A percentile compares a stretch with the other conserved stretches of the same genome.
Evolutionary conservation across 768 basidiomycete genomes (phyloP).

Genomic region (Russula compacta): DNA sequence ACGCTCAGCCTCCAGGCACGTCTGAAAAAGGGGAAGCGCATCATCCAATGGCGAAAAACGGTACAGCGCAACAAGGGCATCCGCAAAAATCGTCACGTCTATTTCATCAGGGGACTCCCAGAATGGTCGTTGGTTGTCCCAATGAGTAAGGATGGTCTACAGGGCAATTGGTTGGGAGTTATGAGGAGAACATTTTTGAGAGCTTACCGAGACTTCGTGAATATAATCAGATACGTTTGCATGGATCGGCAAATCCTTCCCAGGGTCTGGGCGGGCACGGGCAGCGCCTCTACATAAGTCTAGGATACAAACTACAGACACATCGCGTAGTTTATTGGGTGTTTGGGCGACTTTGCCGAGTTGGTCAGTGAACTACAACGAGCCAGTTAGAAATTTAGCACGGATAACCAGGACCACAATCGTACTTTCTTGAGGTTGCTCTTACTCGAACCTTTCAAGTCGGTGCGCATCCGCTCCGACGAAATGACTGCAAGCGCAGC

Average conservation of each 20-base stretch:
- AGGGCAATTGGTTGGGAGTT: constrained; percentile 21
- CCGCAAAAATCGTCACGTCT: constrained; percentile 68
- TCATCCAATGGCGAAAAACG: constrained; percentile 61
- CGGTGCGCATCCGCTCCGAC: constrained; percentile 51
- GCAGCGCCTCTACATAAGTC: constrained; percentile 71
- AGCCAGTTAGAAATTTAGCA: not conserved
- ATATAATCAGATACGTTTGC: constrained; percentile 64
- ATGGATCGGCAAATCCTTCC: constrained; percentile 54
- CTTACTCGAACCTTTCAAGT: constrained; percentile 27
- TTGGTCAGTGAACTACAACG: constrained; percentile 51
- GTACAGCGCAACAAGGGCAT: constrained; percentile 64
- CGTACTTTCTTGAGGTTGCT: constrained; percentile 20
- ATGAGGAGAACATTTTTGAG: not conserved
- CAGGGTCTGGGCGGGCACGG: constrained; percentile 30
- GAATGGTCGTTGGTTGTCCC: constrained; percentile 40
- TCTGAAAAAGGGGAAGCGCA: constrained; percentile 47
- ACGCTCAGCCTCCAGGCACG: constrained; percentile 65
- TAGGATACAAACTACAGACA: constrained; percentile 61
- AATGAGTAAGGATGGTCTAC: constrained; percentile 27
- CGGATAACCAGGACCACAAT: not conserved
- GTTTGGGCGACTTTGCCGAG: constrained; percentile 38
- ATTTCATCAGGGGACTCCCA: constrained; percentile 64
- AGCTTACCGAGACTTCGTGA: constrained; percentile 66
- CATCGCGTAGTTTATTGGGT: constrained; percentile 51
- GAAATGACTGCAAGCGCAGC: constrained; percentile 67